These are phyloP conservation scores for Lavandula angustifolia DNA, from an alignment of 257 asterid genomes.

Conservation along the genomic window DNA sequence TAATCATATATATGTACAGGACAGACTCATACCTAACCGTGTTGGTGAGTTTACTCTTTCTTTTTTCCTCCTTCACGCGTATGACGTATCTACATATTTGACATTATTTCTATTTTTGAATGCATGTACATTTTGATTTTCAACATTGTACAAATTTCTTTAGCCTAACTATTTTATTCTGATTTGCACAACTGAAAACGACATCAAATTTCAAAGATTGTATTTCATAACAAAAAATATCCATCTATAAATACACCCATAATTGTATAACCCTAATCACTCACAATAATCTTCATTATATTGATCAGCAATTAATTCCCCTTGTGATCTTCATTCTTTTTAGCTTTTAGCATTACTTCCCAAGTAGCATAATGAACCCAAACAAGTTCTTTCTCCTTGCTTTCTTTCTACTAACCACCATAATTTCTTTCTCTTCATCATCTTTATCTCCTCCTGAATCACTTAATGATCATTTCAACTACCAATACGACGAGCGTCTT, in stretches of 20 bases:
- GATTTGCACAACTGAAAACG: constrained; percentile 1
- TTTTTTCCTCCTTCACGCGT: too few species aligned
- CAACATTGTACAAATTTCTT: constrained; percentile 17
- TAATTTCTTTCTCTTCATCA: neutral
- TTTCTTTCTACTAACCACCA: neutral
- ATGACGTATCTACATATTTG: too few species aligned
- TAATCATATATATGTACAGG: too few species aligned
- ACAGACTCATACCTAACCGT: too few species aligned
- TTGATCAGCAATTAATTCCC: neutral
- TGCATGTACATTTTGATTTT: neutral
- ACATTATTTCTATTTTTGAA: too few species aligned
- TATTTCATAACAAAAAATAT: neutral
- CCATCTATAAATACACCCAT: constrained; percentile 16
- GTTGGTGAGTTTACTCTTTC: too few species aligned
- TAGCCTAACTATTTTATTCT: constrained; percentile 17
- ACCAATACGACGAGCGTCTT: too few species aligned
- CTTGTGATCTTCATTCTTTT: neutral
- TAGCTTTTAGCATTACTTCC: neutral
- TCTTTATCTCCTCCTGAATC: neutral
- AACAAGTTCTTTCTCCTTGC: neutral
- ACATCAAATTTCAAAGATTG: constrained; percentile 2
- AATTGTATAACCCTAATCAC: neutral
- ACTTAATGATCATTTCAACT: neutral
- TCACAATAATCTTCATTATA: neutral
- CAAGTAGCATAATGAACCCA: neutral